Conservation (phyloP, 768 basidiomycete genomes). For the Coprinopsis sp. region DNA sequence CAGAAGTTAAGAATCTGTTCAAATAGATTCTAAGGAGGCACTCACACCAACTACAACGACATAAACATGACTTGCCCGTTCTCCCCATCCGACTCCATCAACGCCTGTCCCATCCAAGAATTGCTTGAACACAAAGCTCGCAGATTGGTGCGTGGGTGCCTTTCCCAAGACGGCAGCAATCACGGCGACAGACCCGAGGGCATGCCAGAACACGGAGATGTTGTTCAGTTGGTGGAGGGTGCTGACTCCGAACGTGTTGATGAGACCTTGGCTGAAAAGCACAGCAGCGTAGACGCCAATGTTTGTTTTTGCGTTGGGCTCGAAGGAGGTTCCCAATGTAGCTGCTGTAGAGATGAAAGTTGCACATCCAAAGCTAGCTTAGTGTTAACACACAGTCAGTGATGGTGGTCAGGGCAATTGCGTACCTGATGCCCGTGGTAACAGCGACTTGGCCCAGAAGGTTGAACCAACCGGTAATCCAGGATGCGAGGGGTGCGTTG, state of each 20-base stretch:
- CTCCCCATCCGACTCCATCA: conserved; percentile 53
- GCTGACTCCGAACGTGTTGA: conserved; percentile 72
- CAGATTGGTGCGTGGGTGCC: conserved; percentile 67
- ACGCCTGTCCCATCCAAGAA: conserved; percentile 68
- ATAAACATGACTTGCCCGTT: conserved; percentile 64
- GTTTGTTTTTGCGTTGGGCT: conserved; percentile 51
- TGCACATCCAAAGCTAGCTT: conserved; percentile 54
- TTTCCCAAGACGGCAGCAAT: conserved; percentile 66
- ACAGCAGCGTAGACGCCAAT: conserved; percentile 72
- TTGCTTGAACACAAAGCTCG: conserved; percentile 60
- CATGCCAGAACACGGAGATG: conserved; percentile 72
- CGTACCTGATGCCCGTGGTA: conserved; percentile 65
- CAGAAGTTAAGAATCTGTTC: too few relatives aligned
- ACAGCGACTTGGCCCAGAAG: conserved; percentile 73
- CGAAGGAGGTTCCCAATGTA: conserved; percentile 56
- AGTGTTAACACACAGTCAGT: not conserved
- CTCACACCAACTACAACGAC: conserved; percentile 61
- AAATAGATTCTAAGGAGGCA: conserved; percentile 2
- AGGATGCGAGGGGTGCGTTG: conserved; percentile 62
- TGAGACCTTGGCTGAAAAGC: conserved; percentile 60
- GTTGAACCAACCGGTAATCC: conserved; percentile 77
- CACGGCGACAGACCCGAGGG: conserved; percentile 60
- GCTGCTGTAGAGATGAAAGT: conserved; percentile 63
- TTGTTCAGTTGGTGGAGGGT: conserved; percentile 66
- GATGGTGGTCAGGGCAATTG: conserved; percentile 44